Evolutionary conservation across 73 alveolate species (phyloP).

Genomic region (Tetrahymena malaccensis): DNA sequence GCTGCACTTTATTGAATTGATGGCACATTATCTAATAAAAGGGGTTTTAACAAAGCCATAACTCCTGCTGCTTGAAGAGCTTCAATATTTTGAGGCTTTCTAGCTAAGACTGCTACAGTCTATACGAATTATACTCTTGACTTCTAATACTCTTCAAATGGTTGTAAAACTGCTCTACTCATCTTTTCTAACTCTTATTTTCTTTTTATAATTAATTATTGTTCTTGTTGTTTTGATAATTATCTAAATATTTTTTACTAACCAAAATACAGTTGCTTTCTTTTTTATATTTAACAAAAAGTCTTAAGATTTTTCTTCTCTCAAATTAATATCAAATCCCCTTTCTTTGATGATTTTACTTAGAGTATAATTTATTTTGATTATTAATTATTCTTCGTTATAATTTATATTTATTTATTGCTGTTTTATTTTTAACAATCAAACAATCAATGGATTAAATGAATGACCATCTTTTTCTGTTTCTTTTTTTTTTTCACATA

Average conservation of each 20-base stretch:
- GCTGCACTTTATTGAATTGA: constrained; percentile 99
- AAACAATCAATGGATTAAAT: background rate
- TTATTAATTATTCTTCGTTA: background rate
- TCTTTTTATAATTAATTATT: constrained; percentile 1
- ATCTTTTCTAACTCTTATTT: constrained; percentile 34
- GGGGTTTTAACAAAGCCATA: constrained; percentile 96
- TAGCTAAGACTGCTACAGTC: constrained; percentile 98
- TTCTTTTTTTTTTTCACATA: background rate
- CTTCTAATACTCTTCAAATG: constrained; percentile 98
- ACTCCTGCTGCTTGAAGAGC: constrained; percentile 98
- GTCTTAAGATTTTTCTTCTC: background rate
- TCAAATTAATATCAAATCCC: background rate
- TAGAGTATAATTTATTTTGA: background rate
- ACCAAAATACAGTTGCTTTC: background rate
- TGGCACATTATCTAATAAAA: constrained; percentile 97
- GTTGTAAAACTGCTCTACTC: constrained; percentile 92
- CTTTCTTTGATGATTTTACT: background rate
- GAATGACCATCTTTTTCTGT: background rate
- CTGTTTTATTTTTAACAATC: background rate
- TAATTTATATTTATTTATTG: background rate
- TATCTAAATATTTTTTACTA: background rate
- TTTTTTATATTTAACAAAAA: background rate
- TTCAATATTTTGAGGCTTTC: constrained; percentile 98
- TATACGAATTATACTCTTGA: constrained; percentile 98
- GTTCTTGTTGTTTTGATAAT: background rate